phyloP scores from a whole-genome alignment of 768 basidiomycete species.

The Clathrus columnatus region DNA sequence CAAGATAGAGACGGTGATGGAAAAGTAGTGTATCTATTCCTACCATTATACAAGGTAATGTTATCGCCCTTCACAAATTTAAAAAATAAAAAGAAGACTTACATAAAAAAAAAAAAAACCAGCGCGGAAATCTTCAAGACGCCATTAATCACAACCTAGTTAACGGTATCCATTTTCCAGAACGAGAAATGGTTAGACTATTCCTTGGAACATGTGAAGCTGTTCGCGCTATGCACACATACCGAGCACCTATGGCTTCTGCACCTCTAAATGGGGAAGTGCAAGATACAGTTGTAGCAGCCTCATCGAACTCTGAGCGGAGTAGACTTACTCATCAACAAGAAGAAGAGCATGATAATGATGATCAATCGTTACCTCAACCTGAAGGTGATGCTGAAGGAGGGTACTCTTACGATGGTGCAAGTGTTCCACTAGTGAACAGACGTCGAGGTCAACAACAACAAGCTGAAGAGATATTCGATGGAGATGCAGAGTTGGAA shows the following conservation, averaged over 20 bases:
- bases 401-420: conserved; percentile 60
- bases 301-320: not conserved
- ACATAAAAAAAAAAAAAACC: too few relatives aligned
- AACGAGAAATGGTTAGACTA: conserved; percentile 77
- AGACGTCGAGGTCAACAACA: conserved; percentile 43
- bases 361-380: conserved; percentile 64
- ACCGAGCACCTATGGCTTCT: conserved; percentile 42
- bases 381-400: conserved; percentile 67
- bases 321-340: conserved; percentile 21
- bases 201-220: conserved; percentile 95
- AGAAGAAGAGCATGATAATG: conserved; percentile 46
- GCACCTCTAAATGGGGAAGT: not conserved
- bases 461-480: conserved; percentile 63
- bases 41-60: conserved; percentile 81
- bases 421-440: conserved; percentile 50
- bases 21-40: conserved; percentile 92
- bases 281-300: not conserved
- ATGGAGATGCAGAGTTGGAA: conserved; percentile 66
- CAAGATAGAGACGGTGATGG: conserved; percentile 91
- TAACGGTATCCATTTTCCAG: conserved; percentile 75
- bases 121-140: conserved; percentile 94
- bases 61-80: not conserved
- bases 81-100: not conserved
- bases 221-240: conserved; percentile 89
- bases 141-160: conserved; percentile 81